phyloP scores from a whole-genome alignment of 2,329 filamentous ascomycete genomes.

The Sclerotinia sclerotiorum region DNA sequence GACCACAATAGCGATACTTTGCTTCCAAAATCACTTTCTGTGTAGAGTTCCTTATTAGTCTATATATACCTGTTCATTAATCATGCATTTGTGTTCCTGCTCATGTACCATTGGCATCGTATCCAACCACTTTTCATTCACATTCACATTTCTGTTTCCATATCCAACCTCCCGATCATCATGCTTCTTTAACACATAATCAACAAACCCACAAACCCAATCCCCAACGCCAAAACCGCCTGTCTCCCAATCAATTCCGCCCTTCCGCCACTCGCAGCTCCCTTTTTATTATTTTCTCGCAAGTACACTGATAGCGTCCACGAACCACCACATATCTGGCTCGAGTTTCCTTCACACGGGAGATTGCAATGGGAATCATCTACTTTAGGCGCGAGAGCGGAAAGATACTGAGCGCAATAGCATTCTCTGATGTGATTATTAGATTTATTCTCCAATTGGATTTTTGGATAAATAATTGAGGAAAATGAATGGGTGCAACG shows the following conservation, averaged over 20 bases:
- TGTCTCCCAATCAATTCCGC: neutral
- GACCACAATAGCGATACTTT: too few species aligned
- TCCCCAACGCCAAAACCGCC: constrained; percentile 1
- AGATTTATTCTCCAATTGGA: neutral
- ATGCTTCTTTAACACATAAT: neutral
- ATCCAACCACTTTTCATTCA: neutral
- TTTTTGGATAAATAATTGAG: neutral
- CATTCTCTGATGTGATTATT: constrained; percentile 6
- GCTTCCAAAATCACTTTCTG: too few species aligned
- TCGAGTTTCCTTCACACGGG: constrained; percentile 12
- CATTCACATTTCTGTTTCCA: neutral
- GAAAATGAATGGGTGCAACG: constrained; percentile 4
- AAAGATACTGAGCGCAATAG: constrained; percentile 19
- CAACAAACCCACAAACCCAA: neutral
- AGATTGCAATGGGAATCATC: constrained; percentile 13
- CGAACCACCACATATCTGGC: constrained; percentile 19
- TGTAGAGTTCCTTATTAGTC: too few species aligned
- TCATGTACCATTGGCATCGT: neutral
- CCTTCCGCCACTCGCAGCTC: neutral
- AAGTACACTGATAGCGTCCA: constrained; percentile 16
- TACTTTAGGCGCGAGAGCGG: neutral
- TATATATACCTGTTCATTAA: too few species aligned
- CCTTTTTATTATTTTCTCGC: neutral
- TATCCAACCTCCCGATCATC: neutral
- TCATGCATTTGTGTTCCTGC: too few species aligned